A percentile compares a stretch with the other conserved stretches of the same genome.
Evolutionary conservation across 1,284 basidiomycete species (phyloP).

Genomic region (Cronartium quercuum): DNA sequence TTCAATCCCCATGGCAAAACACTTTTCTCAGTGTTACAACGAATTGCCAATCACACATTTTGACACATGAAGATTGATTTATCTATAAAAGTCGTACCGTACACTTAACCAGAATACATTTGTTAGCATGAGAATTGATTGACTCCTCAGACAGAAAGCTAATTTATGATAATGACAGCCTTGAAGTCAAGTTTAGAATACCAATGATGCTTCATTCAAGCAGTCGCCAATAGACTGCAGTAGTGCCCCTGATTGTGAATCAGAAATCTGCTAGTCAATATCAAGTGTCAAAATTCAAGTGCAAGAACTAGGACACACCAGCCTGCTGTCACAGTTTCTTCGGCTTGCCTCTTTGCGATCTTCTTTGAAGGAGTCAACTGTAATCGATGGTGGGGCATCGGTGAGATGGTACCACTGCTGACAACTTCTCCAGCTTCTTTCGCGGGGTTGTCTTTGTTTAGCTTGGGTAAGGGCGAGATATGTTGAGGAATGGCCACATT

Average conservation of each 20-base stretch:
- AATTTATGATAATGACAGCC: too few relatives aligned
- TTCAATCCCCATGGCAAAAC: too few relatives aligned
- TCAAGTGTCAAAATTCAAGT: background rate
- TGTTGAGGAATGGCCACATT: slow-evolving; percentile 65
- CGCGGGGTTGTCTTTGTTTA: slow-evolving; percentile 48
- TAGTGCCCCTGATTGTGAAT: background rate
- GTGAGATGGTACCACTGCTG: slow-evolving; percentile 44
- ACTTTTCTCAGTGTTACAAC: too few relatives aligned
- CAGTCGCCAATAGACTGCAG: background rate
- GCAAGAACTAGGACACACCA: background rate
- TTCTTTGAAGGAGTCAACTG: slow-evolving; percentile 49
- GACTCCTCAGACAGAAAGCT: too few relatives aligned
- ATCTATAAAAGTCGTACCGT: too few relatives aligned
- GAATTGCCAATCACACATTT: too few relatives aligned
- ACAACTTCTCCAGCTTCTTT: slow-evolving; percentile 44
- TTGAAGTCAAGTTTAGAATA: too few relatives aligned
- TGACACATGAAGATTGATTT: too few relatives aligned
- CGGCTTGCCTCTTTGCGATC: slow-evolving; percentile 57
- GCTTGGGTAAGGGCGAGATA: slow-evolving; percentile 53
- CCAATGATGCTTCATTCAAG: background rate
- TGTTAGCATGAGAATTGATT: too few relatives aligned
- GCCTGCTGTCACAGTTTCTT: background rate
- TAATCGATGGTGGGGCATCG: slow-evolving; percentile 52
- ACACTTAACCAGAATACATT: too few relatives aligned
- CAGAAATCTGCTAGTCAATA: background rate